Conservation (phyloP, 257 asterid genomes). For the Cruciata laevipes region DNA sequence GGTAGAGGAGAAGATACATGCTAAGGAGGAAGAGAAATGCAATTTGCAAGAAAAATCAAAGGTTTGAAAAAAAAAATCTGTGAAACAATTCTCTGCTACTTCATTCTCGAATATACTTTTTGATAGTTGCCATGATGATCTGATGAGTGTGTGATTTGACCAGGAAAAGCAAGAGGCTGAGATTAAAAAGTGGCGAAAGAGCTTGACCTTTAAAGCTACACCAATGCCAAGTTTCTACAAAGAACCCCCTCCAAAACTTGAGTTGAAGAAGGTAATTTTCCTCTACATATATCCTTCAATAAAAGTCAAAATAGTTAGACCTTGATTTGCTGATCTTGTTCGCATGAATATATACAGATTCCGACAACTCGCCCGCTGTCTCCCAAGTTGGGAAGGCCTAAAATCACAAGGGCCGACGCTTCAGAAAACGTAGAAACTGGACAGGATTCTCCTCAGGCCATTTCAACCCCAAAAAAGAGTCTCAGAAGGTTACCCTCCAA, state of each 20-base stretch:
- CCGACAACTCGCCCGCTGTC: conserved; percentile 75
- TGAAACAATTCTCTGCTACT: neutral
- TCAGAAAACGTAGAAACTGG: conserved; percentile 34
- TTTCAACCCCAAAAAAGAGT: conserved; percentile 24
- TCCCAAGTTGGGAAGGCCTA: conserved; percentile 78
- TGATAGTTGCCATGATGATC: neutral
- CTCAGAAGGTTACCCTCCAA: conserved; percentile 36
- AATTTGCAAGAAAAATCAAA: conserved; percentile 72
- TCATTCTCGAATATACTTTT: no score
- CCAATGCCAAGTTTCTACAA: conserved; percentile 92
- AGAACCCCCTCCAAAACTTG: conserved; percentile 72
- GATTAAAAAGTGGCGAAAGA: conserved; percentile 70
- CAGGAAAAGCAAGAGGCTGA: conserved; percentile 81
- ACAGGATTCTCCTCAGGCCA: conserved; percentile 21
- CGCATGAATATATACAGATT: conserved; percentile 31
- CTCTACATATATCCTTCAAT: neutral
- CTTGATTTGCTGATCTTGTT: neutral
- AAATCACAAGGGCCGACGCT: conserved; percentile 30
- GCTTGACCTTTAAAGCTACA: conserved; percentile 74
- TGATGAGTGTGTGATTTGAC: conserved; percentile 9
- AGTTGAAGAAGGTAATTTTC: conserved; percentile 62
- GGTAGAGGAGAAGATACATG: conserved; percentile 81
- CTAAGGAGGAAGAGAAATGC: conserved; percentile 58
- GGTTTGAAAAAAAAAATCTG: conserved; percentile 21
- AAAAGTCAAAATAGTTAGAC: neutral